Percentiles rank a stretch among this genome's conserved stretches.
phyloP scores from a whole-genome alignment of 225 moss, liverwort and hornwort genomes.

The Lunularia cruciata region DNA sequence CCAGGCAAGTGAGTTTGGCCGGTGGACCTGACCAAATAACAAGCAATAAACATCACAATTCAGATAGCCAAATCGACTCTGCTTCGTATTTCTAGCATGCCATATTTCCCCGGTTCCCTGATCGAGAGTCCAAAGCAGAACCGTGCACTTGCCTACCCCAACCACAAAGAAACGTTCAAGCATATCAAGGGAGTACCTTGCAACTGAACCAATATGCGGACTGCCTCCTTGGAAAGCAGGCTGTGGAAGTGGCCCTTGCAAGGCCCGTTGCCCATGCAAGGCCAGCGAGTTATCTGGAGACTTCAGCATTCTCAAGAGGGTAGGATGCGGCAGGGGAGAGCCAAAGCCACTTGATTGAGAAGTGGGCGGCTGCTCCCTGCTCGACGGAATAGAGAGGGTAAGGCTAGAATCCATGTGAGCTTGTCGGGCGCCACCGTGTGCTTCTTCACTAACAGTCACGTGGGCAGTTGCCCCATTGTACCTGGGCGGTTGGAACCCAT shows the following conservation, averaged over 20 bases:
- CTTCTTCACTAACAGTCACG: slow-evolving; percentile 45
- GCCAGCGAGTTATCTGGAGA: slow-evolving; percentile 40
- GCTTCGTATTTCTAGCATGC: too few relatives aligned
- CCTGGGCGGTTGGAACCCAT: slow-evolving; percentile 46
- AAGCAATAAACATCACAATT: neutral
- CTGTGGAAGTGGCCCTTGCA: slow-evolving; percentile 36
- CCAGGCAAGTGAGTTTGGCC: slow-evolving; percentile 41
- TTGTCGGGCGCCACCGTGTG: slow-evolving; percentile 37
- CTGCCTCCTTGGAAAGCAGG: slow-evolving; percentile 21
- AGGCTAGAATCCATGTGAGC: slow-evolving; percentile 36
- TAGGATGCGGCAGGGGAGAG: slow-evolving; percentile 49
- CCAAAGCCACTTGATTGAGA: slow-evolving; percentile 47
- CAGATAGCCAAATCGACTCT: too few relatives aligned
- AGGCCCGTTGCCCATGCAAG: slow-evolving; percentile 34
- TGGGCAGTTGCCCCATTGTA: slow-evolving; percentile 30
- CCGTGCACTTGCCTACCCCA: neutral
- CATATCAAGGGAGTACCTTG: slow-evolving; percentile 32
- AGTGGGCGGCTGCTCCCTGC: slow-evolving; percentile 39
- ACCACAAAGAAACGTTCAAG: too few relatives aligned
- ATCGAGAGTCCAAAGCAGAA: neutral
- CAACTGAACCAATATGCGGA: slow-evolving; percentile 15
- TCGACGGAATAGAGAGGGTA: slow-evolving; percentile 40
- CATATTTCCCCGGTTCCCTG: neutral
- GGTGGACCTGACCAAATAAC: slow-evolving; percentile 17
- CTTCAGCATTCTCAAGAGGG: slow-evolving; percentile 34